These are phyloP conservation scores for Tubosaeta sp. DNA, from an alignment of 768 basidiomycete genomes.

Conservation along the genomic window DNA sequence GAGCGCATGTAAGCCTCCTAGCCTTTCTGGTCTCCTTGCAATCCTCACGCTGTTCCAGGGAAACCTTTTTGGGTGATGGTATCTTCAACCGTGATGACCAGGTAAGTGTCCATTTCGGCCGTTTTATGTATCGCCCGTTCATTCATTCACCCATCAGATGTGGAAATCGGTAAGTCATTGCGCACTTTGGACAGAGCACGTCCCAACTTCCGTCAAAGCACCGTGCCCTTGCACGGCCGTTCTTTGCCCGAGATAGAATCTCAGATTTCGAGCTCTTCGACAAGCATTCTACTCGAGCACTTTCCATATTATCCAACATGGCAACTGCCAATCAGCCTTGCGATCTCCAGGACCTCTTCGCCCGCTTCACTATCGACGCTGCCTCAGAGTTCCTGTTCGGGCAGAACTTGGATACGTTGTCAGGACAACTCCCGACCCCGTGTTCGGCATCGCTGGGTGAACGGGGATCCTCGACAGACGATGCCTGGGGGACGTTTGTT, in stretches of 20 bases:
- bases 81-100: conserved; percentile 78
- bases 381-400: conserved; percentile 75
- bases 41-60: conserved; percentile 26
- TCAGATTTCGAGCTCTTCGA: conserved; percentile 70
- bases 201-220: conserved; percentile 41
- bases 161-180: conserved; percentile 58
- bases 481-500: conserved; percentile 55
- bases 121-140: background rate
- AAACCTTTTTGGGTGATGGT: conserved; percentile 61
- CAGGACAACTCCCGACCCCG: conserved; percentile 48
- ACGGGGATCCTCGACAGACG: conserved; percentile 58
- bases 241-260: conserved; percentile 69
- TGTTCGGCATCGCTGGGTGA: conserved; percentile 43
- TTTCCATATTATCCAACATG: conserved; percentile 45
- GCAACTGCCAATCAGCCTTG: conserved; percentile 39
- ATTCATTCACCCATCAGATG: conserved; percentile 29
- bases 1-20: conserved; percentile 53
- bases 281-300: conserved; percentile 42
- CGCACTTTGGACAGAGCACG: background rate
- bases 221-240: conserved; percentile 63
- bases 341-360: conserved; percentile 65
- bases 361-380: conserved; percentile 66
- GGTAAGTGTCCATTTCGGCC: conserved; percentile 31
- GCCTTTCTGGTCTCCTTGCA: background rate
- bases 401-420: conserved; percentile 56